These are phyloP conservation scores for Chalciporus sp. DNA, from an alignment of 1,284 basidiomycete species.

Conservation along the genomic window DNA sequence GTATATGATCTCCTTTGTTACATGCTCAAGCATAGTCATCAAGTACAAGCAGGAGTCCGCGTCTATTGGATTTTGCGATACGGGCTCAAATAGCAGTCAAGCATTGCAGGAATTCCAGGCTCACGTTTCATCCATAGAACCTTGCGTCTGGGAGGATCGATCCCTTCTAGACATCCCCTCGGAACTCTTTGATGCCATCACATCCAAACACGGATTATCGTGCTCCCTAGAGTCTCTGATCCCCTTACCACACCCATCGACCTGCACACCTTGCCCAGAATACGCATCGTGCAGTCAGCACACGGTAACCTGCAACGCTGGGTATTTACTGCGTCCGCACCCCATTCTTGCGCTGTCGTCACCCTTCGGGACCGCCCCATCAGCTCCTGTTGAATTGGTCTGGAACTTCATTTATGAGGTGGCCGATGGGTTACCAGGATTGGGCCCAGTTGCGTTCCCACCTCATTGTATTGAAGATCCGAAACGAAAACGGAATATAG, in stretches of 20 bases:
- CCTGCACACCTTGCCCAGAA: conserved; percentile 85
- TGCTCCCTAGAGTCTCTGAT: conserved; percentile 58
- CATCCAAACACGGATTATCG: conserved; percentile 39
- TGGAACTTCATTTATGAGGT: conserved; percentile 49
- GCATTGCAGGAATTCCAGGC: conserved; percentile 52
- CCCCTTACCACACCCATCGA: conserved; percentile 61
- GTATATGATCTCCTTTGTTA: conserved; percentile 40
- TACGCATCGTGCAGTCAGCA: conserved; percentile 76
- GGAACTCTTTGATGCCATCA: conserved; percentile 31
- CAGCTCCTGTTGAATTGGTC: conserved; percentile 43
- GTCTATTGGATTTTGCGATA: conserved; percentile 82
- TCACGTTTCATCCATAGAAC: conserved; percentile 49
- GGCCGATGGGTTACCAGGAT: conserved; percentile 74
- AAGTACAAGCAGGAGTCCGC: conserved; percentile 70
- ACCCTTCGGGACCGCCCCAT: conserved; percentile 41
- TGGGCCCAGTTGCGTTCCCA: conserved; percentile 79
- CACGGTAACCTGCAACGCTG: conserved; percentile 70
- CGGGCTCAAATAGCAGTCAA: conserved; percentile 63
- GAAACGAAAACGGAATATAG: conserved; percentile 76
- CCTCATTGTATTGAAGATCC: conserved; percentile 86
- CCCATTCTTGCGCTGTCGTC: conserved; percentile 50
- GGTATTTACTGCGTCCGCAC: conserved; percentile 73
- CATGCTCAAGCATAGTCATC: conserved; percentile 44
- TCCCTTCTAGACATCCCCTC: conserved; percentile 41
- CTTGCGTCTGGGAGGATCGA: conserved; percentile 62